Evolutionary conservation across 331 rosid genomes (phyloP).

Genomic region (Quercus phellos): DNA sequence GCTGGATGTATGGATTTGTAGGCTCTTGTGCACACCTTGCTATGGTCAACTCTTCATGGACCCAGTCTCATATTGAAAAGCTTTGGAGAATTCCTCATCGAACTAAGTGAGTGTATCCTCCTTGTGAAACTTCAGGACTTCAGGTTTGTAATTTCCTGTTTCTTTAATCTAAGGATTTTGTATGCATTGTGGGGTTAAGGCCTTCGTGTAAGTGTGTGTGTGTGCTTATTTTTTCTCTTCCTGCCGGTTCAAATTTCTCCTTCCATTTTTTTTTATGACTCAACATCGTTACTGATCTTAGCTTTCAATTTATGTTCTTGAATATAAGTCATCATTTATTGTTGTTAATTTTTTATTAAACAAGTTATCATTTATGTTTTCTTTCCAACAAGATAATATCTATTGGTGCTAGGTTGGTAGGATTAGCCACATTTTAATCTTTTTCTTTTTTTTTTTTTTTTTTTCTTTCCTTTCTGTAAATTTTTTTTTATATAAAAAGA

Average conservation of each 20-base stretch:
- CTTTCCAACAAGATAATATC: no score
- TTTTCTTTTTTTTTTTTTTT: no score
- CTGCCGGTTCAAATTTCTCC: neutral
- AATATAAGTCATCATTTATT: neutral
- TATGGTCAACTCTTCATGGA: conserved; percentile 98
- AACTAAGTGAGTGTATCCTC: conserved; percentile 84
- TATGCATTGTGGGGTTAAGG: conserved; percentile 7
- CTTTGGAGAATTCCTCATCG: conserved; percentile 72
- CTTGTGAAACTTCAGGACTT: conserved; percentile 88
- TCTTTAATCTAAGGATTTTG: neutral
- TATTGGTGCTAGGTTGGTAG: no score
- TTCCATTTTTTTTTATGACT: neutral
- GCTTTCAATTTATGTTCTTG: neutral
- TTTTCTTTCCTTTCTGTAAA: no score
- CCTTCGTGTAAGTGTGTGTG: neutral
- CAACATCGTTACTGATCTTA: neutral
- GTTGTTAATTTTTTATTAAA: no score
- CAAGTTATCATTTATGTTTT: no score
- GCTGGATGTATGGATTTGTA: conserved; percentile 73
- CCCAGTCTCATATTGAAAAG: conserved; percentile 72
- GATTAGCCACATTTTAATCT: no score
- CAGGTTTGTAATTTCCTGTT: conserved; percentile 48
- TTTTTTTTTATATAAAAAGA: no score
- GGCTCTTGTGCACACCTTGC: conserved; percentile 88
- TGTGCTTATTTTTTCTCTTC: neutral